Conservation (phyloP, 2,329 filamentous ascomycete species). For the Cladophialophora exuberans region DNA sequence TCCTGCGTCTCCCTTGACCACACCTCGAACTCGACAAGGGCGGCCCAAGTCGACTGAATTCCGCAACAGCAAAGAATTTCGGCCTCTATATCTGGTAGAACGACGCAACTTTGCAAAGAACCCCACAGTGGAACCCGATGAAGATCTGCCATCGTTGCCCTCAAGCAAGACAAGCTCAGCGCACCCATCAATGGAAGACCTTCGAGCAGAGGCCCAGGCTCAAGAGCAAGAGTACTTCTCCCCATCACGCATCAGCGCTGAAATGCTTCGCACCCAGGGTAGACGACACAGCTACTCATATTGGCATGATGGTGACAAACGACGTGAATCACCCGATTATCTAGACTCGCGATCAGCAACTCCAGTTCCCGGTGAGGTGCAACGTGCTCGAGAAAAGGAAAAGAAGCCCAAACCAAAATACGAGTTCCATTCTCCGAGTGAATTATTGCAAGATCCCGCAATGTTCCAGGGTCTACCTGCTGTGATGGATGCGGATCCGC, state of each 20-base stretch:
- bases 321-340: slow-evolving; percentile 45
- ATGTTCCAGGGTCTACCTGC: slow-evolving; percentile 33
- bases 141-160: slow-evolving; percentile 54
- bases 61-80: slow-evolving; percentile 66
- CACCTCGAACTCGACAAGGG: slow-evolving; percentile 45
- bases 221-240: slow-evolving; percentile 32
- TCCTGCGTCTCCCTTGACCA: slow-evolving; percentile 47
- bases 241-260: slow-evolving; percentile 21
- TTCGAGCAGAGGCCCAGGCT: slow-evolving; percentile 40
- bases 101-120: slow-evolving; percentile 53
- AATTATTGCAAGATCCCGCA: slow-evolving; percentile 46
- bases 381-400: slow-evolving; percentile 34
- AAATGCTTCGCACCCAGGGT: slow-evolving; percentile 30
- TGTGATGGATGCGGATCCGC: slow-evolving; percentile 14
- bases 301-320: slow-evolving; percentile 23
- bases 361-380: slow-evolving; percentile 63
- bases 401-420: slow-evolving; percentile 46
- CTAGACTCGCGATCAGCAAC: slow-evolving; percentile 69
- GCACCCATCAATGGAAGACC: slow-evolving; percentile 50
- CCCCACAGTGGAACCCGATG: slow-evolving; percentile 42
- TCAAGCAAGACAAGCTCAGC: slow-evolving; percentile 55
- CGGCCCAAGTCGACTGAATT: slow-evolving; percentile 58
- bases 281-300: slow-evolving; percentile 35
- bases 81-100: slow-evolving; percentile 82
- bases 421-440: slow-evolving; percentile 52